A percentile compares a stretch with the other conserved stretches of the same genome.
These are phyloP conservation scores for Choiromyces venosus DNA, from an alignment of 495 filamentous ascomycete genomes.

Conservation along the genomic window DNA sequence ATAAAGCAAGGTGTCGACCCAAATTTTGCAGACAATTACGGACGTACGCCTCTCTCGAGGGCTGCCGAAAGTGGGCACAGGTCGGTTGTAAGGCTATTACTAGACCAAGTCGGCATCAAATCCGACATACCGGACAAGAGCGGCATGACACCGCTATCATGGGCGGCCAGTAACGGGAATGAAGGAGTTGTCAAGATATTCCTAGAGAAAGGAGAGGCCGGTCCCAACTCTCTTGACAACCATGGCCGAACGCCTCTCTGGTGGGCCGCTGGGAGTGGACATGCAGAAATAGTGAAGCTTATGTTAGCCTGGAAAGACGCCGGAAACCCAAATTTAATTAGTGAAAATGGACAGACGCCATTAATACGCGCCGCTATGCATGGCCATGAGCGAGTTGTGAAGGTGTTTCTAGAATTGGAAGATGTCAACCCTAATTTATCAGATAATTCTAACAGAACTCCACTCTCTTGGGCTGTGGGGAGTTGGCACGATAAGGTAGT, in stretches of 20 bases:
- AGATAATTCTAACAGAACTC: background rate
- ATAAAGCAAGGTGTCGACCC: background rate
- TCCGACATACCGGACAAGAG: constrained; percentile 5
- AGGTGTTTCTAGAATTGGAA: constrained; percentile 22
- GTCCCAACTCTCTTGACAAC: constrained; percentile 10
- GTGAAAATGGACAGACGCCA: constrained; percentile 4
- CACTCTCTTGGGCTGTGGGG: background rate
- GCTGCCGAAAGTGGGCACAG: constrained; percentile 24
- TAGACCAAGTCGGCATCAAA: constrained; percentile 3
- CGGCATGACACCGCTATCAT: constrained; percentile 29
- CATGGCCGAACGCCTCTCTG: constrained; percentile 18
- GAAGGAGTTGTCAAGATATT: constrained; percentile 29
- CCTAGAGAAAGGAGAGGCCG: constrained; percentile 19
- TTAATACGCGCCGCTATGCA: constrained; percentile 12
- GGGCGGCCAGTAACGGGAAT: constrained; percentile 26
- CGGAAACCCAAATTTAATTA: background rate
- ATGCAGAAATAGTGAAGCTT: constrained; percentile 7
- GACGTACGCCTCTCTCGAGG: constrained; percentile 24
- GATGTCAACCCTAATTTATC: constrained; percentile 1
- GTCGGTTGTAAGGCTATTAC: constrained; percentile 27
- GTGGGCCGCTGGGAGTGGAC: constrained; percentile 26
- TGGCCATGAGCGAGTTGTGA: constrained; percentile 16
- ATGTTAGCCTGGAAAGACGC: constrained; percentile 14
- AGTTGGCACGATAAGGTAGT: background rate
- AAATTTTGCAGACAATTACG: constrained; percentile 10